A percentile compares a stretch with the other conserved stretches of the same genome.
phyloP scores from a whole-genome alignment of 2,329 filamentous ascomycete species.

The Alternaria arborescens region DNA sequence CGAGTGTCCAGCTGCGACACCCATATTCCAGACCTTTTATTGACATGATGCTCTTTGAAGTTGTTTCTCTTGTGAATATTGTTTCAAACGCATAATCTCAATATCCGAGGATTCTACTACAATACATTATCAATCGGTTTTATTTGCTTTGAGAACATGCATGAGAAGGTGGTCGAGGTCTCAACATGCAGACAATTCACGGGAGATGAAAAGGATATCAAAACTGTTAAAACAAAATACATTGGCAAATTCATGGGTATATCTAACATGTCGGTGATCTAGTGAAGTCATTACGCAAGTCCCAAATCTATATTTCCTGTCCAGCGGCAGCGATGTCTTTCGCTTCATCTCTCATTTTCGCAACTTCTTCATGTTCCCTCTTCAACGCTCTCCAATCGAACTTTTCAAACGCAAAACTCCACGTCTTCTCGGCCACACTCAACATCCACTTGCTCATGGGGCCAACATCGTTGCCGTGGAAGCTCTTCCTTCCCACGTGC shows the following conservation, averaged over 20 bases:
- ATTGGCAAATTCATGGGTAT: slow-evolving; percentile 8
- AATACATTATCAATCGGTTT: too few relatives aligned
- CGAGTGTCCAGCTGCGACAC: too few relatives aligned
- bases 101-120: too few relatives aligned
- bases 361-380: slow-evolving; percentile 39
- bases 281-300: background rate
- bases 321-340: background rate
- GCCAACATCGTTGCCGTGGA: slow-evolving; percentile 43
- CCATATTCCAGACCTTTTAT: too few relatives aligned
- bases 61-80: too few relatives aligned
- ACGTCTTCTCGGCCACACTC: slow-evolving; percentile 49
- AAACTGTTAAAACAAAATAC: background rate
- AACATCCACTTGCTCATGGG: slow-evolving; percentile 37
- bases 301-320: background rate
- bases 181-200: background rate
- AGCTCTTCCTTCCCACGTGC: slow-evolving; percentile 55
- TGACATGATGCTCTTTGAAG: too few relatives aligned
- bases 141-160: background rate
- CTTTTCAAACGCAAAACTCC: slow-evolving; percentile 53
- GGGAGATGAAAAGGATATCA: background rate
- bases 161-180: background rate
- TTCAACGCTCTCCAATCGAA: slow-evolving; percentile 37
- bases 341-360: slow-evolving; percentile 9
- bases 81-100: too few relatives aligned
- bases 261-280: slow-evolving; percentile 2